Conservation (phyloP, 805 yeast species). For the Candida ficus region DNA sequence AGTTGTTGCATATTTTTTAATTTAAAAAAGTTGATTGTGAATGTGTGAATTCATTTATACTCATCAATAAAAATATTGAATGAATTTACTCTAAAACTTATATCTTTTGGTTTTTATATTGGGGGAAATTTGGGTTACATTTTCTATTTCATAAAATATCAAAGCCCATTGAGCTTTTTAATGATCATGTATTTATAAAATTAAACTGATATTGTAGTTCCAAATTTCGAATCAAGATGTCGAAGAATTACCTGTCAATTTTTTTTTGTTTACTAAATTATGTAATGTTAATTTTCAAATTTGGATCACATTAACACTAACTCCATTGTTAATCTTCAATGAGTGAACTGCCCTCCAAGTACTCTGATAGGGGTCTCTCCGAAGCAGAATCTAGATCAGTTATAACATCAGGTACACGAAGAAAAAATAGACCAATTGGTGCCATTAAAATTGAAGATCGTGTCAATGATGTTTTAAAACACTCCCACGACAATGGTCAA, state of each 20-base stretch:
- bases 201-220: background rate
- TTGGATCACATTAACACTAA: too few species aligned
- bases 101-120: background rate
- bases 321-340: too few species aligned
- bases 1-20: background rate
- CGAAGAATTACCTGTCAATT: too few species aligned
- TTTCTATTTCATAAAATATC: background rate
- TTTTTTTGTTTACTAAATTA: too few species aligned
- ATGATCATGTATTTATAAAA: constrained; percentile 4
- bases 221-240: too few species aligned
- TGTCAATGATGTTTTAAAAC: constrained; percentile 15
- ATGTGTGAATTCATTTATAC: background rate
- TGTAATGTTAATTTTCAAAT: too few species aligned
- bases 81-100: background rate
- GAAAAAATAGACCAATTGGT: constrained; percentile 20
- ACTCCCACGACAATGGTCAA: background rate
- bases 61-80: background rate
- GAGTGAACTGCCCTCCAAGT: constrained; percentile 22
- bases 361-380: constrained; percentile 20
- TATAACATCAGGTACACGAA: constrained; percentile 16
- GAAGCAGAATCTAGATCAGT: constrained; percentile 11
- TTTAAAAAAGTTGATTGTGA: background rate
- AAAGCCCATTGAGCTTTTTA: background rate
- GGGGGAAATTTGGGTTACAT: background rate
- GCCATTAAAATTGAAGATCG: constrained; percentile 22